phyloP scores from a whole-genome alignment of 306 rosid species.

The Erythrophleum fordii region DNA sequence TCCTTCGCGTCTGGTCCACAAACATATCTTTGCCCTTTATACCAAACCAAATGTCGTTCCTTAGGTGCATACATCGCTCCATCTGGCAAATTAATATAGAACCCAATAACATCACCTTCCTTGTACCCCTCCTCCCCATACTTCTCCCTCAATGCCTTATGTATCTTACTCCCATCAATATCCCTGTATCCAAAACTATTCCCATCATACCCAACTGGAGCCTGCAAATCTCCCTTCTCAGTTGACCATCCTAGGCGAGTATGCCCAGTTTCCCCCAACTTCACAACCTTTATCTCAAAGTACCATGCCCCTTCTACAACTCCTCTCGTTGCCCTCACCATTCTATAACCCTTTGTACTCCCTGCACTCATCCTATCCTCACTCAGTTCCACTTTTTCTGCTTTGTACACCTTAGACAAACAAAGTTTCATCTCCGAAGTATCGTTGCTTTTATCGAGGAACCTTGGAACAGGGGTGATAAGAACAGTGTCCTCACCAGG shows the following conservation, averaged over 20 bases:
- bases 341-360: conserved; percentile 93
- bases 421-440: conserved; percentile 72
- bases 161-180: conserved; percentile 93
- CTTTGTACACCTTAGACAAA: conserved; percentile 89
- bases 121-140: conserved; percentile 93
- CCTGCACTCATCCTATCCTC: conserved; percentile 88
- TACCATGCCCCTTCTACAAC: conserved; percentile 95
- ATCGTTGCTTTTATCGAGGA: conserved; percentile 89
- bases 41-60: conserved; percentile 72
- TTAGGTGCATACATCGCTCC: conserved; percentile 78
- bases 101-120: conserved; percentile 94
- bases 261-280: conserved; percentile 81
- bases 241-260: conserved; percentile 92
- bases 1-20: conserved; percentile 72
- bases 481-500: conserved; percentile 73
- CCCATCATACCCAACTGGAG: conserved; percentile 92
- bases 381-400: conserved; percentile 88
- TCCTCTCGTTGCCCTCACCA: conserved; percentile 94
- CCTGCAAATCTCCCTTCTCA: conserved; percentile 96
- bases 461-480: conserved; percentile 82
- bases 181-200: conserved; percentile 90
- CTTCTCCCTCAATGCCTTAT: conserved; percentile 87
- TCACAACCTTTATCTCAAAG: conserved; percentile 76
- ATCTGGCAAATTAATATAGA: conserved; percentile 80
- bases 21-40: conserved; percentile 85